phyloP scores from a whole-genome alignment of 257 asterid genomes.

The Oldenlandia corymbosa region DNA sequence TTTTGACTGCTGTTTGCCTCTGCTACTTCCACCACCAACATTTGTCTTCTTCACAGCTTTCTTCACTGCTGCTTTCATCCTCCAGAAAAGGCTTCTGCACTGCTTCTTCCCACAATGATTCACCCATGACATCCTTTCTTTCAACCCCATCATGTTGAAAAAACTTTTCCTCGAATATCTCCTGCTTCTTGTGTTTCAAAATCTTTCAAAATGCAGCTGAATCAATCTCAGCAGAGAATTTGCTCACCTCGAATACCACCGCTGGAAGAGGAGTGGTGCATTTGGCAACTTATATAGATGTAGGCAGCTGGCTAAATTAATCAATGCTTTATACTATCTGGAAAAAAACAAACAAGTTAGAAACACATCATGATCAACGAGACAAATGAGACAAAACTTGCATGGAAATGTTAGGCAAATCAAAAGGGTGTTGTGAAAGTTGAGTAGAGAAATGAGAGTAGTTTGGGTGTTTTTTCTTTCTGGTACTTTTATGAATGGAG shows the following conservation, averaged over 20 bases:
- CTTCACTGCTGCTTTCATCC: constrained; percentile 45
- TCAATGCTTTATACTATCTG: no score
- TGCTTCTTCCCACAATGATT: constrained; percentile 33
- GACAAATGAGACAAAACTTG: constrained; percentile 1
- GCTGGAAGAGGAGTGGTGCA: no score
- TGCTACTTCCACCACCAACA: constrained; percentile 13
- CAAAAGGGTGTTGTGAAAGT: not conserved
- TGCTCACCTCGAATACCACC: no score
- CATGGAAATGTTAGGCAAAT: not conserved
- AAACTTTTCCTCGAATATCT: not conserved
- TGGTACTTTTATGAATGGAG: not conserved
- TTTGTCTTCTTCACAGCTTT: constrained; percentile 26
- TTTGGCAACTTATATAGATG: no score
- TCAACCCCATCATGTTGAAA: constrained; percentile 32
- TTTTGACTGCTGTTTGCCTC: constrained; percentile 25
- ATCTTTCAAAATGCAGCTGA: no score
- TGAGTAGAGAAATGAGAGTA: no score
- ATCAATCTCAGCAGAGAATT: not conserved
- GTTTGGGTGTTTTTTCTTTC: no score
- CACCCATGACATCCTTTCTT: constrained; percentile 28
- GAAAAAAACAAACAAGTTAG: no score
- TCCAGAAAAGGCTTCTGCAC: constrained; percentile 38
- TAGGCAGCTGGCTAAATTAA: no score
- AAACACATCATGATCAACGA: not conserved
- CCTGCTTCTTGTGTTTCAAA: no score